Conservation (phyloP, 805 yeast genomes). For the Candida caryicola region DNA sequence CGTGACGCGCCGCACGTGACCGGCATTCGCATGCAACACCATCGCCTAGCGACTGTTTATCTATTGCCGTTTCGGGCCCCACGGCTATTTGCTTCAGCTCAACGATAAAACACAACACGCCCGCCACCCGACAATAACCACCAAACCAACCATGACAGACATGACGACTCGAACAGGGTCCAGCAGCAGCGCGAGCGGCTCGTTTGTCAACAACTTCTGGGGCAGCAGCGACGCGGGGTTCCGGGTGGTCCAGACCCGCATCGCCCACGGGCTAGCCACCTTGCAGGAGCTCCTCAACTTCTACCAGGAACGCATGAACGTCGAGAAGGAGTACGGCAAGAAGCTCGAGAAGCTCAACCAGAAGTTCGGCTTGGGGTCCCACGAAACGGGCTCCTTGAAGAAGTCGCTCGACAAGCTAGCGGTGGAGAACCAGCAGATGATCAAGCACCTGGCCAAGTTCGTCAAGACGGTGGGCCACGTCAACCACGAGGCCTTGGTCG, state of each 20-base stretch:
- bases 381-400: conserved; percentile 58
- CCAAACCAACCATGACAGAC: background rate
- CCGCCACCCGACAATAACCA: too few relatives aligned
- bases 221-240: conserved; percentile 70
- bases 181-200: conserved; percentile 9
- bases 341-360: conserved; percentile 51
- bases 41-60: too few relatives aligned
- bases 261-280: conserved; percentile 60
- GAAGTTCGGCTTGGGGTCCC: conserved; percentile 47
- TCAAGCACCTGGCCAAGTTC: conserved; percentile 55
- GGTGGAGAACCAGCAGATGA: conserved; percentile 57
- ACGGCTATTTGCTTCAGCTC: too few relatives aligned
- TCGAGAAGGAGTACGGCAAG: conserved; percentile 73
- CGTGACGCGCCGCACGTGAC: too few relatives aligned
- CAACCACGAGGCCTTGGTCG: conserved; percentile 47
- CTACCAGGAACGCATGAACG: conserved; percentile 44
- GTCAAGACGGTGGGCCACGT: conserved; percentile 48
- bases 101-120: too few relatives aligned
- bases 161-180: conserved; percentile 1
- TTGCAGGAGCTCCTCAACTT: conserved; percentile 34
- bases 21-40: too few relatives aligned
- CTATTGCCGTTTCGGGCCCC: too few relatives aligned
- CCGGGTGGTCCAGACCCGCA: conserved; percentile 49
- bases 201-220: conserved; percentile 51
- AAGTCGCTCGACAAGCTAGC: conserved; percentile 57